Conservation (phyloP, 2,329 filamentous ascomycete species). For the Sporothrix luriei region DNA sequence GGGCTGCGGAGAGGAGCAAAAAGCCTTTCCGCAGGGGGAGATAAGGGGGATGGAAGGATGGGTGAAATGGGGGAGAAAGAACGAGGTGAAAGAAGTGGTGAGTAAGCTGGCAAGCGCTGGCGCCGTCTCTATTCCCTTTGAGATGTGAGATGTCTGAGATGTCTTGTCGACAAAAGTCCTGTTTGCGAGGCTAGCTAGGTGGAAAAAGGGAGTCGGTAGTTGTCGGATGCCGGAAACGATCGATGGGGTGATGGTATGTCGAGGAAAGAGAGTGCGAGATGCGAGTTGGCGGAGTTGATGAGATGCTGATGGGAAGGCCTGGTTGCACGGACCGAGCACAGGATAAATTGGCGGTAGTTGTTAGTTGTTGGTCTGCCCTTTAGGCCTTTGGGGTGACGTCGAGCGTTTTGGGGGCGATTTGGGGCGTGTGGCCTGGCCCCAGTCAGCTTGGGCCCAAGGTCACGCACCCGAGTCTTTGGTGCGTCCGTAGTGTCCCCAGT, state of each 20-base stretch:
- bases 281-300: neutral
- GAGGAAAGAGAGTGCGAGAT: neutral
- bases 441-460: slow-evolving; percentile 12
- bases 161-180: neutral
- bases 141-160: slow-evolving; percentile 7
- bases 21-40: slow-evolving; percentile 35
- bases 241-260: slow-evolving; percentile 1
- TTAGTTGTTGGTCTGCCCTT: neutral
- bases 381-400: slow-evolving; percentile 14
- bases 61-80: neutral
- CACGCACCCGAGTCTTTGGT: neutral
- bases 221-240: neutral
- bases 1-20: slow-evolving; percentile 34
- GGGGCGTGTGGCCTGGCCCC: neutral
- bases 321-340: neutral
- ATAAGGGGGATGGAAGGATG: neutral
- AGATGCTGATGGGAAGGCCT: slow-evolving; percentile 2
- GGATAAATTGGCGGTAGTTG: neutral
- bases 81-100: slow-evolving; percentile 15
- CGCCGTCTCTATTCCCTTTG: neutral
- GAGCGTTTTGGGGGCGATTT: slow-evolving; percentile 10
- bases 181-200: neutral
- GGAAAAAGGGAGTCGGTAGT: neutral
- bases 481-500: neutral
- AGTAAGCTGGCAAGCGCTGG: slow-evolving; percentile 23